Base-by-base conservation (phyloP, 192 early-diverging fungal genomes). In the Coemansia sp. region DNA sequence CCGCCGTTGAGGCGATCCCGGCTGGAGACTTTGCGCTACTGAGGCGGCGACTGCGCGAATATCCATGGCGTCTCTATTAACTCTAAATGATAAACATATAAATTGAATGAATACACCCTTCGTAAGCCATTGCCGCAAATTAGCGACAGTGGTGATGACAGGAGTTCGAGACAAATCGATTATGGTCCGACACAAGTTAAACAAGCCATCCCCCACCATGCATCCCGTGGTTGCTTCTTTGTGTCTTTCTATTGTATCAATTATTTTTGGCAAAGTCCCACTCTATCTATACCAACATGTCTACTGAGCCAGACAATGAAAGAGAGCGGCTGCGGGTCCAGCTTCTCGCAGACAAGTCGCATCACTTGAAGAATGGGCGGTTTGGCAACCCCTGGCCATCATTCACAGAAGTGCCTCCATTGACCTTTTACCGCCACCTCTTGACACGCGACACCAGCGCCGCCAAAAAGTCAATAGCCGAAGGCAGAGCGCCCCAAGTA, bases 311-410 rank as follows among this genome's bases (percentile, higher is more conserved):
- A n/a, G 18, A 16, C 22, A n/a, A 42, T 9, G 72, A 63, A 5
- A 33, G 57, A 20, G 73, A 75, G 52, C 31, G 22, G 24, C 67
- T 75, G 40, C 61, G 73, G 12, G 67, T 49, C 27, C 22, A 65
- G 54, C 65, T 69, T 16, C 29, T 34, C 2, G 38, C 46, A 22
- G 68, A 73, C 72, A 79, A 74, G 51, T 72, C 78, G 31, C 86
- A 89, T 60, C 86, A 89, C 46, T 62, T 76, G n/a, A 71, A 72
- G 54, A 75, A 75, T 29, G 85, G 87, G 24, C 86, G 87, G 5
- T 92, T 91, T 40, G 55, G 68, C 20, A 92, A 92, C 76, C 91
- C 91, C n/a, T 92, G 91, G 91, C 83, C 80, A 1, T 73, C 59
- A 38, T 69, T 60, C 20, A 61, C 51, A 12, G 12, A 46, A 5